Evolutionary conservation across 2,329 filamentous ascomycete species (phyloP).

Genomic region (Parascedosporium putredinis): DNA sequence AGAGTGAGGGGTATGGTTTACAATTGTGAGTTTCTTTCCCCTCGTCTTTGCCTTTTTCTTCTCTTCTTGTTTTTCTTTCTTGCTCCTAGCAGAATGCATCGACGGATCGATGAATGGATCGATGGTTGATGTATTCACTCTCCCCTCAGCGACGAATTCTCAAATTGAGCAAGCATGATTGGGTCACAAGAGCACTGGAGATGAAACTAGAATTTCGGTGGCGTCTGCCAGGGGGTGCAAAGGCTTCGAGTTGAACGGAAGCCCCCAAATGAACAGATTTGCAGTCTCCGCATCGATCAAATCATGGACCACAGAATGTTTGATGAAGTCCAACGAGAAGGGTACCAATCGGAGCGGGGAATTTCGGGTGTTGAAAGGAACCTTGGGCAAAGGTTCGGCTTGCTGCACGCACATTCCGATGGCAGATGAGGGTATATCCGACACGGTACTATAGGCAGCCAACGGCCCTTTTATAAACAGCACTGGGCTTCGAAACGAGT

Average conservation of each 20-base stretch:
- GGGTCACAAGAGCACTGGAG: too few relatives aligned
- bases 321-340: too few relatives aligned
- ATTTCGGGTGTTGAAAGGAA: neutral
- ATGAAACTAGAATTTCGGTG: too few relatives aligned
- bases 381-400: neutral
- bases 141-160: too few relatives aligned
- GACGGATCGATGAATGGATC: neutral
- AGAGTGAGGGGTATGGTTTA: too few relatives aligned
- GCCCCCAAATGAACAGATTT: too few relatives aligned
- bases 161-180: too few relatives aligned
- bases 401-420: conserved; percentile 1
- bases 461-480: neutral
- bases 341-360: neutral
- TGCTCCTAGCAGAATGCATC: neutral
- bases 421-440: neutral
- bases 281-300: too few relatives aligned
- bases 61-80: neutral
- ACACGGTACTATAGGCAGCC: neutral
- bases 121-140: neutral
- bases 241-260: too few relatives aligned
- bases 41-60: neutral
- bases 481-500: neutral
- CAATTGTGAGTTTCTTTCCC: too few relatives aligned
- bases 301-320: too few relatives aligned
- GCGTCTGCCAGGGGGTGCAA: too few relatives aligned